Percentiles rank a stretch among this genome's conserved stretches.
These are phyloP conservation scores for Vitis amurensis DNA, from an alignment of 164 flowering plant genomes.

Conservation along the genomic window DNA sequence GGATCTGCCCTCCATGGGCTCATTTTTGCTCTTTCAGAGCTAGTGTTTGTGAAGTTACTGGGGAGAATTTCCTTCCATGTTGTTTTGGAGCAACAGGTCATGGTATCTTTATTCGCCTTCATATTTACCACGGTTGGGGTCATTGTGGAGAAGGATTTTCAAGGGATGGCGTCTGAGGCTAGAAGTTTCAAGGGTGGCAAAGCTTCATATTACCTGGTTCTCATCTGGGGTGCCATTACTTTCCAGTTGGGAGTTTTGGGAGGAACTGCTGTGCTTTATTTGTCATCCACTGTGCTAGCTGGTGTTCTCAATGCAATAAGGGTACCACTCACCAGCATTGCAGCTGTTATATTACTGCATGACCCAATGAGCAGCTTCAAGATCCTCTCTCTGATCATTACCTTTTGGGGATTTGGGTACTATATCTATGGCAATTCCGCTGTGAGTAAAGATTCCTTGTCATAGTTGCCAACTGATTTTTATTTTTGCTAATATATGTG, in stretches of 20 bases:
- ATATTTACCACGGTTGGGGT: slow-evolving; percentile 74
- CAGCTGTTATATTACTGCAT: slow-evolving; percentile 68
- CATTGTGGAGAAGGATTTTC: slow-evolving; percentile 55
- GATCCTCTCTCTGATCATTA: slow-evolving; percentile 76
- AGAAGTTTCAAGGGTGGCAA: slow-evolving; percentile 58
- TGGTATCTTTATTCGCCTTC: slow-evolving; percentile 80
- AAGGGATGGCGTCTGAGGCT: slow-evolving; percentile 67
- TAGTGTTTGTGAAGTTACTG: slow-evolving; percentile 63
- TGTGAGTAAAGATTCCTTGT: slow-evolving; percentile 25
- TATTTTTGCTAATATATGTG: background rate
- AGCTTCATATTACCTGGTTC: slow-evolving; percentile 55
- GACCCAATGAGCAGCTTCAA: slow-evolving; percentile 94
- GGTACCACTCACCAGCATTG: slow-evolving; percentile 85
- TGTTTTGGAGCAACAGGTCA: slow-evolving; percentile 89
- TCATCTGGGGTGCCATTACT: slow-evolving; percentile 73
- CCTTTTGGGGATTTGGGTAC: slow-evolving; percentile 85
- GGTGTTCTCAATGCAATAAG: slow-evolving; percentile 87
- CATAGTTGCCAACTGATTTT: background rate
- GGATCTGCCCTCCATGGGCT: slow-evolving; percentile 96
- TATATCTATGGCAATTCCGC: slow-evolving; percentile 64
- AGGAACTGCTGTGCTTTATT: slow-evolving; percentile 63
- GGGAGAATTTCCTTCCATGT: slow-evolving; percentile 87
- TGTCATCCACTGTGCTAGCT: slow-evolving; percentile 82
- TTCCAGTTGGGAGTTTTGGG: slow-evolving; percentile 88
- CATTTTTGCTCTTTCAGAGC: slow-evolving; percentile 88